Percentiles rank a stretch among this genome's conserved stretches.
These are phyloP conservation scores for Fusarium fracticaudum DNA, from an alignment of 2,329 filamentous ascomycete species.

Conservation along the genomic window DNA sequence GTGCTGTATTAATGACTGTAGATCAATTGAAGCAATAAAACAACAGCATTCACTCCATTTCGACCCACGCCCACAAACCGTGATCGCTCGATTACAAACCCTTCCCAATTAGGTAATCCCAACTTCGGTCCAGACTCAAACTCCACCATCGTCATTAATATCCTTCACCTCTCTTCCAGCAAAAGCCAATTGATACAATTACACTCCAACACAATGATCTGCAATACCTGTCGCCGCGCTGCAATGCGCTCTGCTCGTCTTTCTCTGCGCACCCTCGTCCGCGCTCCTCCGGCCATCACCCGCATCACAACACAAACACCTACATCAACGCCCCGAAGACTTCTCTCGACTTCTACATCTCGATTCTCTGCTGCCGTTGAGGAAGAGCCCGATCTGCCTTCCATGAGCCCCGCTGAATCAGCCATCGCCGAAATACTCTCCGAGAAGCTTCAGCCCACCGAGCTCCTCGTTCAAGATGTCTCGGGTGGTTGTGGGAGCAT, in stretches of 20 bases:
- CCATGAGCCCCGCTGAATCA: constrained; percentile 62
- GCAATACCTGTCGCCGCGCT: constrained; percentile 39
- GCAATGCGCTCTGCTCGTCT: constrained; percentile 34
- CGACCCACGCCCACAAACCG: constrained; percentile 21
- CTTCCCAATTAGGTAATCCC: constrained; percentile 27
- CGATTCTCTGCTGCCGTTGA: constrained; percentile 20
- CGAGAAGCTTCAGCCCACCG: constrained; percentile 60
- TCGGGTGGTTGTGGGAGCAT: constrained; percentile 87
- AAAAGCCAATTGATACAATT: constrained; percentile 6
- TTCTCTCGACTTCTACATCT: constrained; percentile 13
- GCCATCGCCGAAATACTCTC: constrained; percentile 65
- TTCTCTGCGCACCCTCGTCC: constrained; percentile 18
- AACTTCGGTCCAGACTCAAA: neutral
- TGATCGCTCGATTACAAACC: constrained; percentile 35
- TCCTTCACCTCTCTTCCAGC: neutral
- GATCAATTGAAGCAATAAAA: neutral
- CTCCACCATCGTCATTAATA: constrained; percentile 14
- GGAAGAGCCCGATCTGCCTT: constrained; percentile 34
- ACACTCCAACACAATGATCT: constrained; percentile 32
- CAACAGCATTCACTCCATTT: neutral
- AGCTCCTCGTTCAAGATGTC: constrained; percentile 77
- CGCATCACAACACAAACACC: constrained; percentile 9
- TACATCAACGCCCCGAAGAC: constrained; percentile 3
- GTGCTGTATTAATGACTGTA: neutral
- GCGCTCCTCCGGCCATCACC: constrained; percentile 8